Evolutionary conservation across 176 grass and related monocot genomes (phyloP).

Genomic region (Canna indica): DNA sequence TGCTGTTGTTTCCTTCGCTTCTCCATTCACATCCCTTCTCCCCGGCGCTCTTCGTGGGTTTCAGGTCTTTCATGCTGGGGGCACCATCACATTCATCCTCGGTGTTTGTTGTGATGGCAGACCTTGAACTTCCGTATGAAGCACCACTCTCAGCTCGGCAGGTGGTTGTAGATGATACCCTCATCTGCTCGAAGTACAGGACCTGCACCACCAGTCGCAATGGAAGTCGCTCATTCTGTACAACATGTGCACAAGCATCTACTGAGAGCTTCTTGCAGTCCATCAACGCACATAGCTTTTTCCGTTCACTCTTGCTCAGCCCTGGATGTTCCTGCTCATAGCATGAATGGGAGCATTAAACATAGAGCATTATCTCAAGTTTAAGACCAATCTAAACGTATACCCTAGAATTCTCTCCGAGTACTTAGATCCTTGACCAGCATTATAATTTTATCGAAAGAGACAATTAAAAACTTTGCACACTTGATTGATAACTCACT

Average conservation of each 20-base stretch:
- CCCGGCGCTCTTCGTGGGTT: slow-evolving; percentile 27
- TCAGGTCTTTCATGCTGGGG: slow-evolving; percentile 35
- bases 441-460: too few species aligned
- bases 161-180: slow-evolving; percentile 43
- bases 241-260: slow-evolving; percentile 58
- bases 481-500: too few species aligned
- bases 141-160: slow-evolving; percentile 49
- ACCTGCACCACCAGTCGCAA: slow-evolving; percentile 79
- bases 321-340: slow-evolving; percentile 72
- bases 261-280: slow-evolving; percentile 78
- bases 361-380: too few species aligned
- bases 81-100: slow-evolving; percentile 73
- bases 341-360: not conserved
- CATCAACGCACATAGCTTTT: slow-evolving; percentile 71
- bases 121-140: slow-evolving; percentile 91
- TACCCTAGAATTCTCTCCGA: too few species aligned
- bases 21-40: slow-evolving; percentile 4
- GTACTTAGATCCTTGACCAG: too few species aligned
- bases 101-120: slow-evolving; percentile 75
- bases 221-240: slow-evolving; percentile 93
- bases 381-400: too few species aligned
- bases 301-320: slow-evolving; percentile 75
- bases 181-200: slow-evolving; percentile 75
- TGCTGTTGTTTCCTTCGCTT: not conserved
- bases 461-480: too few species aligned